Evolutionary conservation across 1,284 basidiomycete genomes (phyloP).

Genomic region (Sanghuangporus sanghuang): DNA sequence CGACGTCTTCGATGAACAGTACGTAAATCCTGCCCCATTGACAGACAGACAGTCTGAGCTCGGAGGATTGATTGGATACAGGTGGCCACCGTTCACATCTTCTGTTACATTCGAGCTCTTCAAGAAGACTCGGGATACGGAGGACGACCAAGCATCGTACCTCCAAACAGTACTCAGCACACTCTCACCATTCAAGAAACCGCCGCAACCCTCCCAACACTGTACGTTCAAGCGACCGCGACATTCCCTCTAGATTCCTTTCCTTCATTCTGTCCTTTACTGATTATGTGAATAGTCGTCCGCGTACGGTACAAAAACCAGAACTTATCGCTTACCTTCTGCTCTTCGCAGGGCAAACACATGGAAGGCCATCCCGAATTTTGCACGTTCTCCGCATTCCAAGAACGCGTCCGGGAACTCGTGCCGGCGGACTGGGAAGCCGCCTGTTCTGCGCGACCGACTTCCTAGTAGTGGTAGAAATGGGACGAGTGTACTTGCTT

Average conservation of each 20-base stretch:
- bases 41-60: neutral
- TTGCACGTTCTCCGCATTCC: slow-evolving; percentile 69
- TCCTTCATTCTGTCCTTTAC: neutral
- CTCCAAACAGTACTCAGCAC: slow-evolving; percentile 34
- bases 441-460: slow-evolving; percentile 39
- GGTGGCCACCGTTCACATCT: slow-evolving; percentile 73
- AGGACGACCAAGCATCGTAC: slow-evolving; percentile 21
- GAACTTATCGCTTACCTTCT: slow-evolving; percentile 60
- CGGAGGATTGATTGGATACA: slow-evolving; percentile 23
- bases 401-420: slow-evolving; percentile 53
- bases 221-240: slow-evolving; percentile 32
- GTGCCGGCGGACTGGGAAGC: slow-evolving; percentile 59
- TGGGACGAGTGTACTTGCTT: neutral
- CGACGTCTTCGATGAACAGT: slow-evolving; percentile 75
- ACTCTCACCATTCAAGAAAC: slow-evolving; percentile 24
- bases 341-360: slow-evolving; percentile 64
- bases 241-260: neutral
- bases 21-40: slow-evolving; percentile 18
- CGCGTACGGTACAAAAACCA: slow-evolving; percentile 76
- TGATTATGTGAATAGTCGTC: slow-evolving; percentile 42
- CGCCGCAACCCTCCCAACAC: slow-evolving; percentile 31
- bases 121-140: slow-evolving; percentile 29
- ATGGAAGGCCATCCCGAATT: slow-evolving; percentile 69
- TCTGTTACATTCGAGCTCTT: slow-evolving; percentile 73
- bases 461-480: neutral